Evolutionary conservation across 2,329 filamentous ascomycete species (phyloP), one percentile per base, ranked within the genome.

Genomic region (Aureobasidium zeae): DNA sequence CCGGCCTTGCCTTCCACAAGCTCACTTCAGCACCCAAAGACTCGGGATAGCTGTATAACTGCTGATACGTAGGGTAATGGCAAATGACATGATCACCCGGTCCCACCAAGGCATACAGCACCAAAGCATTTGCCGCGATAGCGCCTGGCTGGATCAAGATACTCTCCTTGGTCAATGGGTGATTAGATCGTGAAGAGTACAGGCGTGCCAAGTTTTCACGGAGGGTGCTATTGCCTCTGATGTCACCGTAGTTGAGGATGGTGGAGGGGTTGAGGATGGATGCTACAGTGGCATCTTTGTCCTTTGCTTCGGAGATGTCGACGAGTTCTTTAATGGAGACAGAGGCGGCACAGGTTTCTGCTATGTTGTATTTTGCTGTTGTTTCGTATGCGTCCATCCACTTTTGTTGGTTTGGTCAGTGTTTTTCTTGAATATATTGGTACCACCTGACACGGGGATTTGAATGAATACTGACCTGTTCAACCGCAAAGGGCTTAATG

Each of bases 61-160:
- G 85, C 59, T 91, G 84, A 55, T 91, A 93, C 1, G 85, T 89
- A 10, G 87, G 86, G 57, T 87, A 85, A 46, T 91, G 83, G 55
- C 84, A 91, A 47, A 94, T 74, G 34, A 89, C 82, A 69, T 94
- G 86, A 57, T 94, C 85, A 1, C 79, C 83, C 0, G 78, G 75
- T 0, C 76, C 75, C 2, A 91, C 58, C 5, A 91, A 68, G 1
- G 80, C 70, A 59, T 88, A 88, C 6, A 91, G 72, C 2, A 79
- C 66, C n/a, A 91, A 65, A 53, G 86, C 85, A 57, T 94, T 94
- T n/a, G 86, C 86, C 5, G 77, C 72, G 38, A 93, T 93, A 11
- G 85, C 86, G 8, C 87, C 87, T 21, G 81, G 76, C 0, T 84
- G 86, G 47, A 89, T 79, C 42, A 93, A 62, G 29, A 94, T 72